Conservation (phyloP, 495 filamentous ascomycete species). For the Peziza echinospora region DNA sequence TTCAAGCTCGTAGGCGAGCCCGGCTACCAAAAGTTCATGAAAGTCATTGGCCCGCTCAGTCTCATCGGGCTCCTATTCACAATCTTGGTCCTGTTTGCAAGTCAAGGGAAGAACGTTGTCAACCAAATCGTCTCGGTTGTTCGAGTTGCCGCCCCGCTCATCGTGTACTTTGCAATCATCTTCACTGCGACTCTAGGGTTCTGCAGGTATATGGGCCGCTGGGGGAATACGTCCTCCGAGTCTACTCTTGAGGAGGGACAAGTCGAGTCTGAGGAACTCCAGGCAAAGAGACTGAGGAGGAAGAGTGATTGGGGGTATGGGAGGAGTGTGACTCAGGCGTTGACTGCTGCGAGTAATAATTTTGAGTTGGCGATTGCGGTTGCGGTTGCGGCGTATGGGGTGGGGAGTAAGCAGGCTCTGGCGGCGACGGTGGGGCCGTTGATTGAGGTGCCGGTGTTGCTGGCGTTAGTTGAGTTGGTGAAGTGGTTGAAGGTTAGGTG, state of each 20-base stretch:
- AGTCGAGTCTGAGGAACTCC: neutral
- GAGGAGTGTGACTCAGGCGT: slow-evolving; percentile 58
- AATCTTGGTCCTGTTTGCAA: slow-evolving; percentile 66
- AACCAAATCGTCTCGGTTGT: slow-evolving; percentile 67
- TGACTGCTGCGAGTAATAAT: slow-evolving; percentile 89
- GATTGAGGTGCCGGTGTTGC: slow-evolving; percentile 73
- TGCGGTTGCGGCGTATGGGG: slow-evolving; percentile 63
- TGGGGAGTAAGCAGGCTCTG: slow-evolving; percentile 60
- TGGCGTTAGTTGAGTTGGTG: slow-evolving; percentile 62
- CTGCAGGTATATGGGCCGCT: slow-evolving; percentile 11
- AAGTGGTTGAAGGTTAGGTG: slow-evolving; percentile 33
- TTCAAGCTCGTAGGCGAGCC: slow-evolving; percentile 32
- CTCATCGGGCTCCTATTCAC: slow-evolving; percentile 71
- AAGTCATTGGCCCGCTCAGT: slow-evolving; percentile 47
- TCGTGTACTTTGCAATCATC: slow-evolving; percentile 58
- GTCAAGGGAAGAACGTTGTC: slow-evolving; percentile 57
- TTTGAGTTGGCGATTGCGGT: slow-evolving; percentile 91
- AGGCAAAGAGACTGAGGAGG: neutral
- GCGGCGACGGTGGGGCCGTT: slow-evolving; percentile 80
- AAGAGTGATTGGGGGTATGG: slow-evolving; percentile 39
- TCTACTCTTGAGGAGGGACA: neutral
- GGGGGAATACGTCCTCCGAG: neutral
- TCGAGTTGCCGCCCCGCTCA: slow-evolving; percentile 54
- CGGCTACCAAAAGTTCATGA: slow-evolving; percentile 51
- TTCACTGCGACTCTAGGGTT: slow-evolving; percentile 44